Evolutionary conservation across 1,284 basidiomycete species (phyloP), one percentile per base, ranked within the genome.

Genomic region (Tremellales sp.): DNA sequence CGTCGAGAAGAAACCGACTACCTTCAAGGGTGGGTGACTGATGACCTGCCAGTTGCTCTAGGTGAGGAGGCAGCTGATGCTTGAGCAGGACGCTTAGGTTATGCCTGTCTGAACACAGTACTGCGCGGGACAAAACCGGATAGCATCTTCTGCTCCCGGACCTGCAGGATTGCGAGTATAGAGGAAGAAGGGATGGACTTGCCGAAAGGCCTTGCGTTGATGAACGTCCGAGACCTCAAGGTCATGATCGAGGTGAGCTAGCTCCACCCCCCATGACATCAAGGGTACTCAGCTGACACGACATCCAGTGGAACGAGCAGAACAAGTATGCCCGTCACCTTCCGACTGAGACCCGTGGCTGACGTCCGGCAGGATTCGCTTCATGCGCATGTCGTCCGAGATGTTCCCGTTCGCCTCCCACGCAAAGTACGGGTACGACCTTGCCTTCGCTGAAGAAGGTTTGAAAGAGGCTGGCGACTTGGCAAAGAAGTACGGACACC

Each of bases 381-480:
- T 90, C 72, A 81, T 92, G 74, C 82, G 88, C 39, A 72, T 94
- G 59, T 91, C 89, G 0, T 88, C 86, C 3, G 88, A 91, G 58
- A 85, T 94, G 80, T 93, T 94, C 67, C 90, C 91, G 1, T 94
- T 87, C 61, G 89, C 89, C 0, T 88, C 87, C n/a, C 91, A 94
- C 61, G 78, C 76, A 10, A 79, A 78, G 36, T 83, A 89, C 59
- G 89, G 89, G 0, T 94, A 94, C 69, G 80, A 82, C 22, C 78
- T 94, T 25, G 81, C 36, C 67, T 67, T 65, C 35, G 68, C 67
- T 0, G 76, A 45, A 21, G 61, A 54, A 31, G 61, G 61, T 40
- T 42, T 70, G 43, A 63, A 57, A 35, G 65, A 63, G 15, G 81
- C 83, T 1, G 91, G 91, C 0, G 80, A 80, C 21, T 78, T 91